Conservation (phyloP, 2,329 filamentous ascomycete genomes). For the Gyromitra esculenta region DNA sequence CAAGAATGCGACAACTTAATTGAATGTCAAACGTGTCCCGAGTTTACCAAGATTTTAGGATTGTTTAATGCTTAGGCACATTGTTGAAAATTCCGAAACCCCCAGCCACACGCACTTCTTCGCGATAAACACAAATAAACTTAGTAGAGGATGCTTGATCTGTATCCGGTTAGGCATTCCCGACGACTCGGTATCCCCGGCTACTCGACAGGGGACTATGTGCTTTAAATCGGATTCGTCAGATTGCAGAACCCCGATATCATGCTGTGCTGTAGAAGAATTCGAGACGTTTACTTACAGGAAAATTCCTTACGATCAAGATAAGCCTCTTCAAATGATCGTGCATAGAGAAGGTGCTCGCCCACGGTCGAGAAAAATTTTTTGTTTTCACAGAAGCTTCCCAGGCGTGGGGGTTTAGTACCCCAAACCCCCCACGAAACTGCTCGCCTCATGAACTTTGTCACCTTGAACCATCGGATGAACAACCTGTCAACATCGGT, state of each 20-base stretch:
- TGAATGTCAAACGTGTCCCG: slow-evolving; percentile 17
- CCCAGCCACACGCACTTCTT: slow-evolving; percentile 30
- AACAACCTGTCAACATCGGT: slow-evolving; percentile 5
- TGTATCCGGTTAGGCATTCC: slow-evolving; percentile 27
- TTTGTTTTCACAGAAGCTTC: slow-evolving; percentile 18
- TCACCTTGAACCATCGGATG: slow-evolving; percentile 24
- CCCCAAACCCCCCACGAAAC: slow-evolving; percentile 20
- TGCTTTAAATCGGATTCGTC: slow-evolving; percentile 12
- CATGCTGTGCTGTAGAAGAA: slow-evolving; percentile 20
- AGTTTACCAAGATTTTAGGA: slow-evolving; percentile 41
- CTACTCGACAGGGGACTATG: slow-evolving; percentile 2
- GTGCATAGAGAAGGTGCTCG: slow-evolving; percentile 22
- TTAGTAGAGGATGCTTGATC: slow-evolving; percentile 29
- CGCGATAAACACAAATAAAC: slow-evolving; percentile 17
- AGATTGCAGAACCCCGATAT: slow-evolving; percentile 24
- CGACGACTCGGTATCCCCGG: slow-evolving; percentile 23
- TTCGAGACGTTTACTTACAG: slow-evolving; percentile 26
- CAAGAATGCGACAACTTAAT: slow-evolving; percentile 15
- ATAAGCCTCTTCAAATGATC: slow-evolving; percentile 36
- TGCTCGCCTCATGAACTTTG: slow-evolving; percentile 12
- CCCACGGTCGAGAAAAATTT: background rate
- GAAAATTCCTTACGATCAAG: slow-evolving; percentile 23
- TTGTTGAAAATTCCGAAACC: slow-evolving; percentile 24
- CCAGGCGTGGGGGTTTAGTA: slow-evolving; percentile 24
- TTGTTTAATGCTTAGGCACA: slow-evolving; percentile 12